Conservation (phyloP, 495 filamentous ascomycete genomes). For the Neurospora sp. region DNA sequence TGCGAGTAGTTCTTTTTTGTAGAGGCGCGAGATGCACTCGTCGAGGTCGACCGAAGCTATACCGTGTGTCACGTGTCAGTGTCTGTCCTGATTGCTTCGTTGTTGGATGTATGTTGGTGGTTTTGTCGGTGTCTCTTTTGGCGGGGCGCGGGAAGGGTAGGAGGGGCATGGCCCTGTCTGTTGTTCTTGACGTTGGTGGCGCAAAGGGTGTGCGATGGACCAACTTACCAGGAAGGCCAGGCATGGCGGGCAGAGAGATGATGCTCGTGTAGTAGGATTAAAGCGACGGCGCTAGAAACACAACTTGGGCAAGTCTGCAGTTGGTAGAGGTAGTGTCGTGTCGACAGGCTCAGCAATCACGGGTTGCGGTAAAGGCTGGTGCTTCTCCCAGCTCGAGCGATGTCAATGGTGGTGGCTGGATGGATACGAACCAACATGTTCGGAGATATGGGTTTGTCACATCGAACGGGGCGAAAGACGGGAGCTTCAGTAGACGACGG, state of each 20-base stretch:
- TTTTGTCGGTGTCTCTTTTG: conserved; percentile 6
- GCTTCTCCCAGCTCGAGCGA: conserved; percentile 23
- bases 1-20: conserved; percentile 90
- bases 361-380: conserved; percentile 10
- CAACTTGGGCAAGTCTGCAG: not conserved
- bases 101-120: not conserved
- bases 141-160: conserved; percentile 3
- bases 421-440: conserved; percentile 26
- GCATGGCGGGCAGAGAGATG: conserved; percentile 49
- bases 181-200: conserved; percentile 1
- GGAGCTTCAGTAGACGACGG: not conserved
- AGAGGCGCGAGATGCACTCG: conserved; percentile 91
- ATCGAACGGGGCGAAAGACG: conserved; percentile 7
- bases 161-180: not conserved
- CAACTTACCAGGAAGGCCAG: conserved; percentile 73
- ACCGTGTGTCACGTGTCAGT: not conserved
- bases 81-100: not conserved
- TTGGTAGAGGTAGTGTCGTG: not conserved
- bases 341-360: conserved; percentile 7
- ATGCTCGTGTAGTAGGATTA: not conserved
- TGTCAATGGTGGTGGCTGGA: conserved; percentile 19
- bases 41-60: conserved; percentile 93
- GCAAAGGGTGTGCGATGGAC: not conserved
- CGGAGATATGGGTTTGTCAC: conserved; percentile 16
- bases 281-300: not conserved